Base-by-base conservation (phyloP, 2,329 filamentous ascomycete species). In the Alternaria consortialis region DNA sequence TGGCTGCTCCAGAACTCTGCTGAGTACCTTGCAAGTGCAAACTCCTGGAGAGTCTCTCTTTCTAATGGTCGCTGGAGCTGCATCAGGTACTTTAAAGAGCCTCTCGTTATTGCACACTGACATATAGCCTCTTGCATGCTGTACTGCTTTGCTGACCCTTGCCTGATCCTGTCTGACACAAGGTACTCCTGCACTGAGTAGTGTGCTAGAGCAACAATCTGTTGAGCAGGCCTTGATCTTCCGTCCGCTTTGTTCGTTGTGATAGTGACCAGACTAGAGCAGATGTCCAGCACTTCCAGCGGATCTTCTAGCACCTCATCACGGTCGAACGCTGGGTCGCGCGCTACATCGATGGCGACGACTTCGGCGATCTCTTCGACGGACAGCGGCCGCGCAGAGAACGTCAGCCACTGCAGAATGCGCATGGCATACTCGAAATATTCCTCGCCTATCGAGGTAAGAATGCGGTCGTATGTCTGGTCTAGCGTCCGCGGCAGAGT, bases 151-250 rank as follows among this genome's bases (percentile, higher is more conserved):
- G 70, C 69, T 51, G 27, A 17, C n/a, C n/a, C n/a, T 15, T 69
- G 56, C 25, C 36, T 51, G 37, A 74, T 73, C 29, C 71, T 69
- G 13, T 70, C 63, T 27, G 74, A 78, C 0, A 72, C 31, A 39
- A 79, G 74, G 40, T 77, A 79, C 46, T 79, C 76, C 43, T 76
- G 66, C 7, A 79, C 75, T n/a, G 76, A 79, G 53, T 75, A 78
- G 58, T 79, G 76, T 44, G 75, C 71, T 17, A 78, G 63, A 53
- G 56, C 52, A 27, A 72, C 42, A n/a, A 67, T 57, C 17, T 47
- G 53, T 42, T 52, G 13, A 5, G 39, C 17, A 34, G 56, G 12
- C 39, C 27, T 15, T 55, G 2, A 6, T n/a, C 17, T 32, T 34
- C 32, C 13, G 3, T 65, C 25, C 25, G 7, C 37, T 29, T 43